Evolutionary conservation across 345 rosid genomes (phyloP).

Genomic region (Boechera divaricarpa): DNA sequence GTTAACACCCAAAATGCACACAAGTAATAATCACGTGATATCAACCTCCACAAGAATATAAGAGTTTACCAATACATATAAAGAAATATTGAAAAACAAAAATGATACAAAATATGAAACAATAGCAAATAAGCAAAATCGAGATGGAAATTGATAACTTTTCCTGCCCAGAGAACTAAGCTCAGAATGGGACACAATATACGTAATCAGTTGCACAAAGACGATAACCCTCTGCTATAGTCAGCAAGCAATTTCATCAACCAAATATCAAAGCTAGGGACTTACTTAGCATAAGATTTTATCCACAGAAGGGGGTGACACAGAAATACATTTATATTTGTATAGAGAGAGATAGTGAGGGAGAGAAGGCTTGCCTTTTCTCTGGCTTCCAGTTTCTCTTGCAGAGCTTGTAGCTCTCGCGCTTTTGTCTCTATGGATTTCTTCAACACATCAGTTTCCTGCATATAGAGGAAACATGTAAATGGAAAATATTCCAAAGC

Average conservation of each 20-base stretch:
- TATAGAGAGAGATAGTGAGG: neutral
- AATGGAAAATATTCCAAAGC: conserved; percentile 4
- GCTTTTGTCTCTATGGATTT: conserved; percentile 73
- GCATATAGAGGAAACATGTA: conserved; percentile 41
- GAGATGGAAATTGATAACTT: neutral
- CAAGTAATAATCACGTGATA: conserved; percentile 5
- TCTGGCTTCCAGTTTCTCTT: conserved; percentile 82
- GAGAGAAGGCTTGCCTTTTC: conserved; percentile 62
- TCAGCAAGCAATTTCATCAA: conserved; percentile 7
- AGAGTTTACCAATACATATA: neutral
- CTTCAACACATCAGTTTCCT: conserved; percentile 66
- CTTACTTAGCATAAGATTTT: neutral
- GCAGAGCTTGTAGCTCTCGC: conserved; percentile 59
- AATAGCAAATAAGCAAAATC: neutral
- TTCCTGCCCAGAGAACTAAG: neutral
- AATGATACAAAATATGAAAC: neutral
- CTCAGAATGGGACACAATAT: conserved; percentile 7
- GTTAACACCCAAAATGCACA: conserved; percentile 28
- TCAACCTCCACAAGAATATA: neutral
- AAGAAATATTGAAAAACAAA: neutral
- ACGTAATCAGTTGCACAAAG: conserved; percentile 6
- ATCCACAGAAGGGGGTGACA: conserved; percentile 1
- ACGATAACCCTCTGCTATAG: neutral
- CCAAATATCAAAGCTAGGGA: neutral
- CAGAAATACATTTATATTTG: neutral